phyloP scores from a whole-genome alignment of 768 basidiomycete species.

The Russula foetens region DNA sequence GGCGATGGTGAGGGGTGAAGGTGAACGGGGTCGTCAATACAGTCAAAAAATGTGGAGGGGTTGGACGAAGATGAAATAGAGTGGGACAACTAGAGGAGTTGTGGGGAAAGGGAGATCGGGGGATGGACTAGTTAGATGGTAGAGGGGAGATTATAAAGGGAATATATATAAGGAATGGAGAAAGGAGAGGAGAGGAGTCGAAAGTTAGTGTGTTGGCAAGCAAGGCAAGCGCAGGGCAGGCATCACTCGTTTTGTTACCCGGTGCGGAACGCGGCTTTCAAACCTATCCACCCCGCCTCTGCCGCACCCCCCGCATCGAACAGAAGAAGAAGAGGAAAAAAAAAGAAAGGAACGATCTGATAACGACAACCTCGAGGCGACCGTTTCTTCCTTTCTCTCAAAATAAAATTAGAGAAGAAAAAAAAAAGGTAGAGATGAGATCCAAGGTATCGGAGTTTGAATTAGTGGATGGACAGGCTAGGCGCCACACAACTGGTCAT shows the following conservation, averaged over 20 bases:
- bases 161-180: conserved; percentile 14
- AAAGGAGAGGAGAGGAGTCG: conserved; percentile 6
- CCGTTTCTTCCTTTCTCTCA: neutral
- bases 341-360: conserved; percentile 17
- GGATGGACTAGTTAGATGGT: conserved; percentile 13
- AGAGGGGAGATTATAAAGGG: conserved; percentile 17
- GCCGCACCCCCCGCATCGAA: neutral
- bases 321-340: neutral
- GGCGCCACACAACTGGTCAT: no score
- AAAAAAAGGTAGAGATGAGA: neutral
- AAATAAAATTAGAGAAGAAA: neutral
- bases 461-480: no score
- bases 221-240: neutral
- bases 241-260: neutral
- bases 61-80: neutral
- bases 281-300: neutral
- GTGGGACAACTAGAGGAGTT: conserved; percentile 6
- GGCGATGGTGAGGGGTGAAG: neutral
- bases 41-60: neutral
- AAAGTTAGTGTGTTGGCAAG: neutral
- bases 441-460: no score
- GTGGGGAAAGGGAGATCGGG: neutral
- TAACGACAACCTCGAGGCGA: conserved; percentile 4
- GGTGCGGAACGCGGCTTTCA: neutral
- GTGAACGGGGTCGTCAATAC: neutral